Evolutionary conservation across 805 yeast species (phyloP), one percentile per base, ranked within the genome.

Genomic region (Starmerella kuoi): DNA sequence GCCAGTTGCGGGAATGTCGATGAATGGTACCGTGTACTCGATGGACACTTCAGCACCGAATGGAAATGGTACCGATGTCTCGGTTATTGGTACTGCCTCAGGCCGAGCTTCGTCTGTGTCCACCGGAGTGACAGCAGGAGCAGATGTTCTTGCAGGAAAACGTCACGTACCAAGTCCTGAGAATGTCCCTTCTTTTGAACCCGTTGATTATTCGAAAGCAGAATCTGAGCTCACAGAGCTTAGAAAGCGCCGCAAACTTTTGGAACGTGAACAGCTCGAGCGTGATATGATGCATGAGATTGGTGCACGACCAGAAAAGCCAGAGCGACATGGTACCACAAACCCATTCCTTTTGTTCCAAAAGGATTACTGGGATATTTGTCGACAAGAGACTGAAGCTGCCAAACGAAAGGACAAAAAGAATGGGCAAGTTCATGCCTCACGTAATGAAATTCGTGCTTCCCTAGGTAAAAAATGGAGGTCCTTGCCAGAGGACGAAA

Each of bases 321-420:
- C 68, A 1, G 65, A 62, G 31, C 52, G 65, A 17, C 47, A 52
- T 2, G 62, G 64, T 19, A 56, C 55, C 22, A 62, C 67, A 3
- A 64, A 64, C 45, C 69, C 69, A 19, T 64, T 62, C 38, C 44
- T 64, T 28, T 53, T 64, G 5, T 64, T 61, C 47, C 68, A 64
- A 40, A 64, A 64, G 40, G 63, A 61, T 30, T 61, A 60, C 45
- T 64, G 69, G 69, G 66, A 63, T 7, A 54, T 55, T 18, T 60
- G 67, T 40, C 56, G 66, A 17, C 49, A 53, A 24, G 60, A 57
- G 34, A 58, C 66, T 3, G 67, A 64, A 38, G 49, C 48, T 19
- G 49, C 47, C 27, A 59, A 59, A 40, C 62, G 56, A 34, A 45
- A 48, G 14, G 54, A 53, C 17, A 47, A 48, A 25, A 41, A 50